Base-by-base conservation (phyloP, 768 basidiomycete genomes). In the Mycena floridula region DNA sequence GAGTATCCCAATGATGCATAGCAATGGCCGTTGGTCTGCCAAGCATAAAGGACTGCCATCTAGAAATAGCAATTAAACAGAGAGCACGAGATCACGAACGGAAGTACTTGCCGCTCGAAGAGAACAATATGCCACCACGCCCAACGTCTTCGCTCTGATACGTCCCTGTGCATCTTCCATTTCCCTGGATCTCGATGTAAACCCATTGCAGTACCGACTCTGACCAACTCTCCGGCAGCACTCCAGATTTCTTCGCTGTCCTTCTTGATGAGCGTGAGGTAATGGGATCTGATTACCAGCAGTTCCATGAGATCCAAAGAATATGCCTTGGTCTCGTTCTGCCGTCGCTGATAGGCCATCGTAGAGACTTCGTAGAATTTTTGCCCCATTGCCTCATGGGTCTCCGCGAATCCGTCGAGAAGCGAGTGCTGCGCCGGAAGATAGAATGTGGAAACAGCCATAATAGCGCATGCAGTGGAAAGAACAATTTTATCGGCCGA, bases 91-190 rank as follows among this genome's bases (percentile, higher is more conserved):
- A 3, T 39, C 38, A 39, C 43, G 45, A 50, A 46, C 43, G 35
- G 12, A 43, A 21, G 7, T 28, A 42, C 76, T 26, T 42, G 85
- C 86, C 87, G 72, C 66, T 90, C 89, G 25, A 89, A 70, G 42
- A 88, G 68, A 27, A 91, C 63, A 48, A 88, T 86, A 61, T 91
- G 86, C 89, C 89, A 91, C 89, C 89, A 91, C 6, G 86, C 85
- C 89, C 89, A 90, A 43, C 89, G 70, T 41, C 89, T 70, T 46
- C 89, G 74, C 59, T 90, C 89, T 26, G 85, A 82, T 8, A 81
- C 64, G 47, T 80, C 80, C 46, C 73, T 71, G 40, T 73, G 77
- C 72, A 88, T 82, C 49, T 75, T 74, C 74, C 81, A 88, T 58
- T 81, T 81, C 36, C 76, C 80, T n/a, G 89, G 89, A 62, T 91